Evolutionary conservation across 2,329 filamentous ascomycete species (phyloP), one percentile per base, ranked within the genome.

Genomic region (Cordyceps cicadae): DNA sequence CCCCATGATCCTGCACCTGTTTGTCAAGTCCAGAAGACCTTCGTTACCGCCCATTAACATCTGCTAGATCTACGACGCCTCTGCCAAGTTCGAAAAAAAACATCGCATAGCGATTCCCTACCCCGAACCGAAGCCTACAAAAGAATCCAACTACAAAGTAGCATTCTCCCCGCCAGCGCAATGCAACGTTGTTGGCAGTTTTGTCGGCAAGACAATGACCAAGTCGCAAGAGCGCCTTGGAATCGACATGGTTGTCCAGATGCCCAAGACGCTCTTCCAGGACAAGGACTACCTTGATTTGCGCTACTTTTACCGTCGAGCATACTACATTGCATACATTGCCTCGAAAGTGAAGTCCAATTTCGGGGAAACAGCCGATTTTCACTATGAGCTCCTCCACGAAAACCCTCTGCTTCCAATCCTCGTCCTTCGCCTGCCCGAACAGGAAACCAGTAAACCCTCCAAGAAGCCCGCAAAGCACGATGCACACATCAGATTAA

Each of bases 271-370:
- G 1, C 75, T 96, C 14, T 92, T 97, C 68, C 91, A 96, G 69
- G 90, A 95, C 50, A 97, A 97, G 75, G 94, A 99, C 74, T 97
- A 93, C 71, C 81, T 92, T 54, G 92, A 96, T 72, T 82, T 94
- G 77, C 85, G 94, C 63, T 97, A 96, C 75, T 96, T 97, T 70
- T 92, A 97, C 76, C 95, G 96, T 69, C 81, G 92, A 64, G 89
- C 94, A 14, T 97, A 93, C 74, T 97, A 95, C 70, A 77, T 97
- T 55, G 90, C 92, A 39, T 90, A 89, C 65, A 77, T 97, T 60
- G 86, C 91, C 15, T 85, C 84, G 34, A 85, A 83, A 5, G 77
- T 97, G 57, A 84, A 85, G 64, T 77, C 81, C 43, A 75, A 81
- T 3, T 73, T 86, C 51, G 76, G 76, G 4, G 72, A 81, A 17